These are phyloP conservation scores for Skeletonema grethae DNA, from an alignment of 108 stramenopile genomes.

Conservation along the genomic window DNA sequence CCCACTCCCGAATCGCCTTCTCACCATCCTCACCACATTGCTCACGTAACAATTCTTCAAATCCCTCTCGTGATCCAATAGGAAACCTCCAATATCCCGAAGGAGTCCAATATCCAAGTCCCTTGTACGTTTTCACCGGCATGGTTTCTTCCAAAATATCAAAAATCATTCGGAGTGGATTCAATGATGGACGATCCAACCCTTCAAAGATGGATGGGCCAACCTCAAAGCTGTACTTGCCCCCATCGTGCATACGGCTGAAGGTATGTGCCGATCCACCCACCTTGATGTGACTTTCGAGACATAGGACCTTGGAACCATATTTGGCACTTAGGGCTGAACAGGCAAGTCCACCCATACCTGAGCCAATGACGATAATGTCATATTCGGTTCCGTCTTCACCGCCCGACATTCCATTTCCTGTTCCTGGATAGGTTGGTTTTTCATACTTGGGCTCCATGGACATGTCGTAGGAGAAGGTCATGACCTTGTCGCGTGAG, in stretches of 20 bases:
- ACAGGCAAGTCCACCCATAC: slow-evolving; percentile 90
- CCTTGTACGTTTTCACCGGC: slow-evolving; percentile 92
- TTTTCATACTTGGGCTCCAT: slow-evolving; percentile 86
- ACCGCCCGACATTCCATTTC: slow-evolving; percentile 84
- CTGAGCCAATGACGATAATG: slow-evolving; percentile 87
- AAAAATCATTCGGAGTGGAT: slow-evolving; percentile 90
- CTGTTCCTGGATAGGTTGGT: slow-evolving; percentile 90
- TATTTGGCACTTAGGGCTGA: slow-evolving; percentile 85
- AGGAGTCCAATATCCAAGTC: slow-evolving; percentile 90
- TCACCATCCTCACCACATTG: slow-evolving; percentile 80
- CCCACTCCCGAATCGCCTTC: slow-evolving; percentile 86
- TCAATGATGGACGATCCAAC: slow-evolving; percentile 80
- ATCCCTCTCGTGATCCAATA: slow-evolving; percentile 67
- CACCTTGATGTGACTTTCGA: slow-evolving; percentile 89
- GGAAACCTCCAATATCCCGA: slow-evolving; percentile 90
- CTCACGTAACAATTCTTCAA: slow-evolving; percentile 81
- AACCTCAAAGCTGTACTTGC: slow-evolving; percentile 88
- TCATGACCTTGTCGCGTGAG: slow-evolving; percentile 87
- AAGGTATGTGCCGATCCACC: slow-evolving; percentile 91
- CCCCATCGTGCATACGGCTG: slow-evolving; percentile 83
- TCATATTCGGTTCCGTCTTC: slow-evolving; percentile 71
- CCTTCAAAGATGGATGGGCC: slow-evolving; percentile 91
- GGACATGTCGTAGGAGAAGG: slow-evolving; percentile 90
- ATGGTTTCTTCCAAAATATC: slow-evolving; percentile 85
- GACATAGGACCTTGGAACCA: slow-evolving; percentile 70